These are phyloP conservation scores for Fremontodendron californicum DNA, from an alignment of 345 rosid genomes.

Conservation along the genomic window DNA sequence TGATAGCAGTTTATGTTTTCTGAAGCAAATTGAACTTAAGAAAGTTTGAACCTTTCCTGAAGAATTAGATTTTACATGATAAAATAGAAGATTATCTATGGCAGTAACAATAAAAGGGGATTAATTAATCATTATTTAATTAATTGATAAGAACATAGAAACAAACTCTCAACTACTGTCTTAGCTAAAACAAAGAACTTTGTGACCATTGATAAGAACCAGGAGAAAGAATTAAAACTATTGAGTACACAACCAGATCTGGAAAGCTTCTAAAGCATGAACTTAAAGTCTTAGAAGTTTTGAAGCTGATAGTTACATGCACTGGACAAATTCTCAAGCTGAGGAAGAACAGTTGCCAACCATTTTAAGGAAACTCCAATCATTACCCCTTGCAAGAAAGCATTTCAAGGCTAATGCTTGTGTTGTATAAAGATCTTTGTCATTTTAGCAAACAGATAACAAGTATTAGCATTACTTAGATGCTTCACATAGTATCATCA, in stretches of 20 bases:
- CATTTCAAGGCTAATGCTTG: not conserved
- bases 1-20: not conserved
- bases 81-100: not conserved
- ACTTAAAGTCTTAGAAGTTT: not conserved
- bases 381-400: not conserved
- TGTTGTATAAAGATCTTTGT: too few relatives aligned
- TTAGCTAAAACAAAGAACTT: too few relatives aligned
- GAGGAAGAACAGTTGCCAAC: not conserved
- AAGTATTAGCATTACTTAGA: too few relatives aligned
- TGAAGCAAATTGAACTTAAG: not conserved
- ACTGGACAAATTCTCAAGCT: not conserved
- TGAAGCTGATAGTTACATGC: not conserved
- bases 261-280: too few relatives aligned
- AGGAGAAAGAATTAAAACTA: not conserved
- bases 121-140: too few relatives aligned
- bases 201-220: not conserved
- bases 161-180: not conserved
- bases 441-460: too few relatives aligned
- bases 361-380: not conserved
- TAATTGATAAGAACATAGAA: too few relatives aligned
- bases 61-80: too few relatives aligned
- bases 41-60: not conserved
- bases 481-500: not conserved
- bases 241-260: not conserved
- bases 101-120: not conserved